Evolutionary conservation across 2,329 filamentous ascomycete species (phyloP), one percentile per base, ranked within the genome.

Genomic region (Penicillium sp.): DNA sequence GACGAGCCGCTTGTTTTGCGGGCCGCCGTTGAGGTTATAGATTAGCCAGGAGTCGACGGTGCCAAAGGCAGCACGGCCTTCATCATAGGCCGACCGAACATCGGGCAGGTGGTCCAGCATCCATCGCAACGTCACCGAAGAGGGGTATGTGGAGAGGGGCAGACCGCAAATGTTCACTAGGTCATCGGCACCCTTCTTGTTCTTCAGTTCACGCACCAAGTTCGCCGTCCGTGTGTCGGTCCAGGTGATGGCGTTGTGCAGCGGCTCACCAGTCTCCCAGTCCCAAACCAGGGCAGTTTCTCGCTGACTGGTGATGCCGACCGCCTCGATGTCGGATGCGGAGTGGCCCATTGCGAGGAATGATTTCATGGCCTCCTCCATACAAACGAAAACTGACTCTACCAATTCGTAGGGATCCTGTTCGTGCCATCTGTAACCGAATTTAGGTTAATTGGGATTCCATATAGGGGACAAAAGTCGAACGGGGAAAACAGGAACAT

Each of bases 281-380:
- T 95, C 88, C 89, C 89, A 95, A 24, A 90, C 84, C 1, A 95
- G 77, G 1, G 86, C 88, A 1, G 90, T 95, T 71, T 95, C 90
- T 66, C 90, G 84, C 75, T 95, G 89, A 72, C 91, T 95, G 51
- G 89, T 95, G 66, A 95, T 87, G 49, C 90, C 90, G 57, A 95
- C 78, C 9, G 87, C 81, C 66, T 75, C 86, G 64, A 95, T 88
- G 60, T 86, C 80, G 46, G 79, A 77, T 52, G 79, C 76, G 24
- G 79, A 77, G 70, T 89, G 80, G 52, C 89, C 89, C 49, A 82
- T 74, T n/a, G 80, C 76, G 43, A 81, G 72, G 71, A 95, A 95
- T 37, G 84, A 75, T 63, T 83, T 80, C 51, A 86, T 81, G 0
- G 88, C 88, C 55, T 82, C 81, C 59, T 89, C 85, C 59, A 95